These are phyloP conservation scores for Trametes elegans DNA, from an alignment of 768 basidiomycete genomes.

Conservation along the genomic window DNA sequence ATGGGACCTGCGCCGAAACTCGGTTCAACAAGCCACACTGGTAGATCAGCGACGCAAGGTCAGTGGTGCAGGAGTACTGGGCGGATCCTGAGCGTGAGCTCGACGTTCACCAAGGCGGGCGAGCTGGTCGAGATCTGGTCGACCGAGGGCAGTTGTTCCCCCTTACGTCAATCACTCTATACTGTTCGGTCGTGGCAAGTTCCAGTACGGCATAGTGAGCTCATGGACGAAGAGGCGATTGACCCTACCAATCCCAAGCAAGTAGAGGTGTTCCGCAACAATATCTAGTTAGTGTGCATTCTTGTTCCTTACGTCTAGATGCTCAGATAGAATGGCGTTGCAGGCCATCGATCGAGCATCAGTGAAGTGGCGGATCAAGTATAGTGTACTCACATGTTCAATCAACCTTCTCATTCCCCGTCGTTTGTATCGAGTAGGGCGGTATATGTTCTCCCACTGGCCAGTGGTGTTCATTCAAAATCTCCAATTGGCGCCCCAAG, in stretches of 20 bases:
- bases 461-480: too few relatives aligned
- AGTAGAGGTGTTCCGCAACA: conserved; percentile 33
- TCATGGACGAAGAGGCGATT: conserved; percentile 26
- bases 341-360: too few relatives aligned
- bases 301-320: too few relatives aligned
- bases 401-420: too few relatives aligned
- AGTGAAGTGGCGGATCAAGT: too few relatives aligned
- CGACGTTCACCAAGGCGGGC: conserved; percentile 79
- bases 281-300: too few relatives aligned
- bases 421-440: too few relatives aligned
- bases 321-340: too few relatives aligned
- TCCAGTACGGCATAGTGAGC: conserved; percentile 41
- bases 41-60: conserved; percentile 67
- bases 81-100: conserved; percentile 64
- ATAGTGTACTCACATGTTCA: too few relatives aligned
- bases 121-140: conserved; percentile 79
- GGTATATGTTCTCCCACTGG: too few relatives aligned
- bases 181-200: conserved; percentile 41
- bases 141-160: too few relatives aligned
- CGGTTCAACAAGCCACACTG: conserved; percentile 36
- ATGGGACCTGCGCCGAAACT: conserved; percentile 20
- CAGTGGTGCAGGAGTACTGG: conserved; percentile 69
- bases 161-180: conserved; percentile 32
- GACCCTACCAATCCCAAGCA: conserved; percentile 30
- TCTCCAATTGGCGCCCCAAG: too few relatives aligned